phyloP scores from a whole-genome alignment of 1,284 basidiomycete genomes.

The Peniophora sp. region DNA sequence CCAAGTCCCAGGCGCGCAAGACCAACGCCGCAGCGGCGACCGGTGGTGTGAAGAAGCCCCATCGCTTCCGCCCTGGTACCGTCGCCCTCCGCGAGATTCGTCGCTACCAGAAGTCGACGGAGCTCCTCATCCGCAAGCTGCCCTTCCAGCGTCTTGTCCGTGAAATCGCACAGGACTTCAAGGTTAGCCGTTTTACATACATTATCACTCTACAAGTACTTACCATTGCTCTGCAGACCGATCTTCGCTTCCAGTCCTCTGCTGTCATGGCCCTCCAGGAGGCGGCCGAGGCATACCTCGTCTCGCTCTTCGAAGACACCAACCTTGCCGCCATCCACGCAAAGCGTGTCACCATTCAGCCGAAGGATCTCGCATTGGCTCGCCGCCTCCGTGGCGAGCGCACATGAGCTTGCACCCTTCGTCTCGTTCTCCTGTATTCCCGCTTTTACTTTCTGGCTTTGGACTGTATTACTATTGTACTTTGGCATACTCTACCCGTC shows the following conservation, averaged over 20 bases:
- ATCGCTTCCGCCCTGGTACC: constrained; percentile 1
- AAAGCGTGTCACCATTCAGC: constrained; percentile 1
- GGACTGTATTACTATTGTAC: constrained; percentile 1
- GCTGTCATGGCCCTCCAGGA: constrained; percentile 2
- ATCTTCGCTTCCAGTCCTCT: constrained; percentile 2
- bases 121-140: constrained; percentile 2
- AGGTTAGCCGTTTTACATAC: neutral
- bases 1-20: constrained; percentile 1
- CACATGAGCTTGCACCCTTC: neutral
- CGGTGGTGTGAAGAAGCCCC: constrained; percentile 1
- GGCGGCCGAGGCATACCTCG: constrained; percentile 1
- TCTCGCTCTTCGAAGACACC: constrained; percentile 2
- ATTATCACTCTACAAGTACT: too few species aligned
- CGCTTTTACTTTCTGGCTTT: neutral
- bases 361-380: neutral
- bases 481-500: neutral
- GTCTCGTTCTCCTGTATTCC: neutral
- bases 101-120: constrained; percentile 2
- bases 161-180: constrained; percentile 1
- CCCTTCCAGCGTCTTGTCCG: constrained; percentile 1
- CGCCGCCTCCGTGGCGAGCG: constrained; percentile 1
- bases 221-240: neutral
- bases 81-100: constrained; percentile 1
- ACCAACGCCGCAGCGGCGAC: neutral
- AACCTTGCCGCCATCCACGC: constrained; percentile 1